A percentile compares a stretch with the other conserved stretches of the same genome.
Conservation (phyloP, 495 filamentous ascomycete genomes). For the Aspergillus hancockii region DNA sequence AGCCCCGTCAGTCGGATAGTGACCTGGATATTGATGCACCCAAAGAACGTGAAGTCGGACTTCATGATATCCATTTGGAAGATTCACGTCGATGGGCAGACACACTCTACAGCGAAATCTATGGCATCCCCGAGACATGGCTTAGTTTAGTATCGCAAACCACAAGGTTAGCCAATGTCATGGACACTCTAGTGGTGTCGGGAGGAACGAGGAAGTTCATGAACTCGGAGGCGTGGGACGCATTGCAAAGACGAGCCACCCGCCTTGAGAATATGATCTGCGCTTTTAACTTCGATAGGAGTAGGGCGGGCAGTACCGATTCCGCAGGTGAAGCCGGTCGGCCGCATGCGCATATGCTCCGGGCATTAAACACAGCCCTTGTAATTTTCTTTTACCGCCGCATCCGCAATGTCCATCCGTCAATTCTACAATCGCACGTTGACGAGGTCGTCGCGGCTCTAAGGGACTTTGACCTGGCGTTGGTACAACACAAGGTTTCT, state of each 20-base stretch:
- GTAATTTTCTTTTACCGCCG: slow-evolving; percentile 39
- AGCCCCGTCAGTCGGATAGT: slow-evolving; percentile 30
- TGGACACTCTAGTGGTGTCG: slow-evolving; percentile 28
- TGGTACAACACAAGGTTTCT: slow-evolving; percentile 16
- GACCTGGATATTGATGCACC: slow-evolving; percentile 39
- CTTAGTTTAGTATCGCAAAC: slow-evolving; percentile 39
- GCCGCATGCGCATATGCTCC: slow-evolving; percentile 27
- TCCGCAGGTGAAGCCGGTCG: slow-evolving; percentile 14
- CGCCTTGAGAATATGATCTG: slow-evolving; percentile 39
- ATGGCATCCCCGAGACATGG: slow-evolving; percentile 40
- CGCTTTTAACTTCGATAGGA: slow-evolving; percentile 25
- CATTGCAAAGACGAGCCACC: slow-evolving; percentile 31
- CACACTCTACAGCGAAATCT: slow-evolving; percentile 35
- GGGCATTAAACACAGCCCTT: slow-evolving; percentile 31
- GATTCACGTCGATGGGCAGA: slow-evolving; percentile 35
- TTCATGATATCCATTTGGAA: slow-evolving; percentile 36
- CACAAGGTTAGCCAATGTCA: slow-evolving; percentile 35
- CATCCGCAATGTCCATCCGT: slow-evolving; percentile 32
- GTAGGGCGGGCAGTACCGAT: slow-evolving; percentile 13
- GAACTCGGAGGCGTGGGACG: slow-evolving; percentile 31
- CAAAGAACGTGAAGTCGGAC: slow-evolving; percentile 28
- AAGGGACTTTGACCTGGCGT: slow-evolving; percentile 22
- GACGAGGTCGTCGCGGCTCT: slow-evolving; percentile 32
- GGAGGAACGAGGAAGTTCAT: slow-evolving; percentile 9
- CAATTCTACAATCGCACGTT: slow-evolving; percentile 34